These are phyloP conservation scores for Anthostomella pinea DNA, from an alignment of 2,329 filamentous ascomycete genomes.

Conservation along the genomic window DNA sequence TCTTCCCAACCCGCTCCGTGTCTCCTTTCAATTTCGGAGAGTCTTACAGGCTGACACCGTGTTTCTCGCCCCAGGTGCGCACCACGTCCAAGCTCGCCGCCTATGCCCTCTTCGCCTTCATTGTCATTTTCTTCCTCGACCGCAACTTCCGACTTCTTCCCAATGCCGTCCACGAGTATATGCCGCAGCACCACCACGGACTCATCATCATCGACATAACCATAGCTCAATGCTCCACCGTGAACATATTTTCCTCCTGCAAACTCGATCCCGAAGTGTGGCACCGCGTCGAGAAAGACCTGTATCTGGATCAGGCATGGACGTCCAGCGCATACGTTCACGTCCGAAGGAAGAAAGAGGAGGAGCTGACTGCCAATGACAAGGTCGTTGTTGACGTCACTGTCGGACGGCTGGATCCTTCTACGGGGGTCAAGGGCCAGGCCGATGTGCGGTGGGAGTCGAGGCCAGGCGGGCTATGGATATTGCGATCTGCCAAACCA, in stretches of 20 bases:
- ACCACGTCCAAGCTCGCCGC: conserved; percentile 74
- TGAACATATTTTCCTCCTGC: conserved; percentile 75
- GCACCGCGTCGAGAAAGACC: conserved; percentile 85
- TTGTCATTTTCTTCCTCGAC: conserved; percentile 80
- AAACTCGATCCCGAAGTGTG: conserved; percentile 68
- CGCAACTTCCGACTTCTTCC: conserved; percentile 85
- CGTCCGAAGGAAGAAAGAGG: conserved; percentile 79
- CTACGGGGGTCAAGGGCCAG: conserved; percentile 50
- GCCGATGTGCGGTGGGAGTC: conserved; percentile 72
- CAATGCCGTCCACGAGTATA: conserved; percentile 78
- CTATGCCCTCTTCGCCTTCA: conserved; percentile 62
- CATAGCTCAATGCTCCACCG: conserved; percentile 68
- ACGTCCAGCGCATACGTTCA: conserved; percentile 76
- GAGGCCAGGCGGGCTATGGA: conserved; percentile 74
- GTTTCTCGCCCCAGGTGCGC: conserved; percentile 44
- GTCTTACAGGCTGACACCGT: conserved; percentile 12
- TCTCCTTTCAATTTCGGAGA: not conserved
- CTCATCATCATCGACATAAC: conserved; percentile 83
- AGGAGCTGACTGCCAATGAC: conserved; percentile 72
- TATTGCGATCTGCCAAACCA: conserved; percentile 69
- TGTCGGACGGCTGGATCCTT: conserved; percentile 71
- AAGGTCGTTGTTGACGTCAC: conserved; percentile 77
- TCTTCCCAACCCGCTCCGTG: not conserved
- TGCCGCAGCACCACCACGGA: conserved; percentile 81
- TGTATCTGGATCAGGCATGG: conserved; percentile 75